phyloP scores from a whole-genome alignment of 164 flowering plant genomes.

The Piper longum region DNA sequence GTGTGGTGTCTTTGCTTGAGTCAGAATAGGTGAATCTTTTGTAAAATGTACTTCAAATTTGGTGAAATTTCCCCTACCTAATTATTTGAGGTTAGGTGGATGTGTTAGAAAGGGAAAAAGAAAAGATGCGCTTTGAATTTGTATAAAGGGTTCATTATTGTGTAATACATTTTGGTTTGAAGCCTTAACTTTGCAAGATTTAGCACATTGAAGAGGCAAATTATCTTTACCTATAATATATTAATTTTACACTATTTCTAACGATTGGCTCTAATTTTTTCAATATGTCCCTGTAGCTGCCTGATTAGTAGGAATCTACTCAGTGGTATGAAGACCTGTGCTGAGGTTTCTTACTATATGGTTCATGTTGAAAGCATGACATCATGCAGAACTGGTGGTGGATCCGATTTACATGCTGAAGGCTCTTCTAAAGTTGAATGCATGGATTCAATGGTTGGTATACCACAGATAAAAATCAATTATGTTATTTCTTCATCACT shows the following conservation, averaged over 20 bases:
- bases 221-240: too few species aligned
- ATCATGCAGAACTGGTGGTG: conserved; percentile 39
- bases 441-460: conserved; percentile 39
- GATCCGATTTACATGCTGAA: conserved; percentile 33
- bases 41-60: too few species aligned
- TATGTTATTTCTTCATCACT: not conserved
- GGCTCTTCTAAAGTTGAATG: conserved; percentile 46
- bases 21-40: not conserved
- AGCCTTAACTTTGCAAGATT: too few species aligned
- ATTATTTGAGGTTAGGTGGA: too few species aligned
- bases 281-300: conserved; percentile 45
- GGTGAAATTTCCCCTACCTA: too few species aligned
- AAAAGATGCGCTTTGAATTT: too few species aligned
- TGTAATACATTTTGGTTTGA: too few species aligned
- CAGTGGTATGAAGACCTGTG: conserved; percentile 82
- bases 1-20: not conserved
- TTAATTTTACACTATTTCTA: too few species aligned
- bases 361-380: conserved; percentile 40
- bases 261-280: not conserved
- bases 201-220: too few species aligned
- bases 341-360: conserved; percentile 74
- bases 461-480: conserved; percentile 1
- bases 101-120: too few species aligned
- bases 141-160: too few species aligned
- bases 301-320: conserved; percentile 80